These are phyloP conservation scores for Clavispora carvajalis DNA, from an alignment of 805 yeast genomes.

Conservation along the genomic window DNA sequence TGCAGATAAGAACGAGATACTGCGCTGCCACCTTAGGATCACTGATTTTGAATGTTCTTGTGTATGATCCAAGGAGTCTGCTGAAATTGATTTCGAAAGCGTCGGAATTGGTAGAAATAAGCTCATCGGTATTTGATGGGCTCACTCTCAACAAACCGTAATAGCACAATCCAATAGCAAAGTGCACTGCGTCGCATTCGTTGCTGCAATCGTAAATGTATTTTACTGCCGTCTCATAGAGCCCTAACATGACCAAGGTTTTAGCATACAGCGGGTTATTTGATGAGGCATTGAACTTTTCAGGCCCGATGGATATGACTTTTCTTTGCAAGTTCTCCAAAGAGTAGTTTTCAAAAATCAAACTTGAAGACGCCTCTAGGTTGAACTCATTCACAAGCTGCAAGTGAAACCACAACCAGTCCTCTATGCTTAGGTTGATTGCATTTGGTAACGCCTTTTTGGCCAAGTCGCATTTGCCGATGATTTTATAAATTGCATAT, in stretches of 20 bases:
- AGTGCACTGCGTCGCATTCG: constrained; percentile 85
- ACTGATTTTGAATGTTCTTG: constrained; percentile 73
- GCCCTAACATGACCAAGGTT: constrained; percentile 67
- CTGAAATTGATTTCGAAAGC: constrained; percentile 45
- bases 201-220: constrained; percentile 52
- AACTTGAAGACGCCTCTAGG: constrained; percentile 21
- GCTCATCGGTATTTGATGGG: constrained; percentile 28
- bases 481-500: constrained; percentile 81
- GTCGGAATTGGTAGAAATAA: constrained; percentile 29
- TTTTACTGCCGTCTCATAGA: constrained; percentile 75
- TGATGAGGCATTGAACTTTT: constrained; percentile 60
- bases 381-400: constrained; percentile 58
- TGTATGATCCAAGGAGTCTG: constrained; percentile 70
- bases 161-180: constrained; percentile 75
- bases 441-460: constrained; percentile 62
- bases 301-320: constrained; percentile 66
- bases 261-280: constrained; percentile 71
- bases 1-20: constrained; percentile 67
- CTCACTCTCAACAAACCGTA: constrained; percentile 61
- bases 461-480: constrained; percentile 83
- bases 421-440: constrained; percentile 77
- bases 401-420: constrained; percentile 95
- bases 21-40: constrained; percentile 93
- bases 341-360: constrained; percentile 66
- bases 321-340: constrained; percentile 69